Percentiles rank a stretch among this genome's conserved stretches.
Evolutionary conservation across 2,329 filamentous ascomycete species (phyloP).

Genomic region (Neocatenulostroma microsporum): DNA sequence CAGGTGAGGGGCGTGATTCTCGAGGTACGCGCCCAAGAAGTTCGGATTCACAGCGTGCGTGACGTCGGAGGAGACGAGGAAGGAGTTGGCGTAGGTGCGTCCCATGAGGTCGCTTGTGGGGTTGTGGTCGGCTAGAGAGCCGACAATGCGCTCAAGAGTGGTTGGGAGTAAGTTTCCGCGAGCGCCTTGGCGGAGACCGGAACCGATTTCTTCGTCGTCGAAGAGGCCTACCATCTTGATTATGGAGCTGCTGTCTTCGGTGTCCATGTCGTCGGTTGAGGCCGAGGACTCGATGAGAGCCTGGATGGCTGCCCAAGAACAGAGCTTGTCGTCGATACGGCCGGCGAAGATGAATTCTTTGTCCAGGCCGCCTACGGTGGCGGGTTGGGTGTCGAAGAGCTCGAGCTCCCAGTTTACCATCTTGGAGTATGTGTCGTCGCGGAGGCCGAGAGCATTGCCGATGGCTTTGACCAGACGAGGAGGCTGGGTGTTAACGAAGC

Average conservation of each 20-base stretch:
- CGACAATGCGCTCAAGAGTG: conserved; percentile 72
- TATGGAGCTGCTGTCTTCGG: conserved; percentile 52
- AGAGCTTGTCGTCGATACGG: conserved; percentile 95
- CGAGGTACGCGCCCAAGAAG: conserved; percentile 75
- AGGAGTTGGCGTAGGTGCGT: conserved; percentile 83
- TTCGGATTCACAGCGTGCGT: conserved; percentile 93
- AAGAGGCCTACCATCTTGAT: conserved; percentile 92
- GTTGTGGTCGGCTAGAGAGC: conserved; percentile 48
- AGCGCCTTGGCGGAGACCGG: conserved; percentile 80
- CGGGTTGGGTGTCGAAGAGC: conserved; percentile 83
- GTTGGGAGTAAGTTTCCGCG: conserved; percentile 78
- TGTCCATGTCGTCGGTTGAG: too few species aligned
- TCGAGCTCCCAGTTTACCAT: conserved; percentile 98
- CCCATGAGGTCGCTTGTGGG: conserved; percentile 54
- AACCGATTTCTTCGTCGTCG: conserved; percentile 95
- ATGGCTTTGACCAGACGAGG: conserved; percentile 78
- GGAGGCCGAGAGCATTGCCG: conserved; percentile 65
- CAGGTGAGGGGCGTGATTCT: conserved; percentile 75
- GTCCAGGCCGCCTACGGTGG: conserved; percentile 73
- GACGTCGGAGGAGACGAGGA: conserved; percentile 87
- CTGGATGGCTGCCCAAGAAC: conserved; percentile 84
- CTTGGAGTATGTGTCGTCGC: conserved; percentile 47
- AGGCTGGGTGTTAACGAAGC: conserved; percentile 78
- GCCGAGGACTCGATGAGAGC: conserved; percentile 61
- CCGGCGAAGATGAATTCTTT: conserved; percentile 93